Evolutionary conservation across 495 filamentous ascomycete species (phyloP).

Genomic region (Poronia punctata): DNA sequence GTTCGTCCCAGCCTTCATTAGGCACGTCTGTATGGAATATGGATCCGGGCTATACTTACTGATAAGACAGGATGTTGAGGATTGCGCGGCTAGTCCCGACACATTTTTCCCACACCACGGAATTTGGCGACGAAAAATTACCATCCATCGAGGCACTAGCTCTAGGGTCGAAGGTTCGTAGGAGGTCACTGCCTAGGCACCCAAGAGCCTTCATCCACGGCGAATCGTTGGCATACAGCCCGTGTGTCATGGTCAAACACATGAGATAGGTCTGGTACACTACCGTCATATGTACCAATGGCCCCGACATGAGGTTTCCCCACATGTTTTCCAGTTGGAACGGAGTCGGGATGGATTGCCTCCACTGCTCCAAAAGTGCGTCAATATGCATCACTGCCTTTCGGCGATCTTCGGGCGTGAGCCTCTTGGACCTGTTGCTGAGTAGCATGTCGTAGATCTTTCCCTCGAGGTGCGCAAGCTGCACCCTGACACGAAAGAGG

Average conservation of each 20-base stretch:
- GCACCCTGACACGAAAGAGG: slow-evolving; percentile 19
- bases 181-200: slow-evolving; percentile 1
- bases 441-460: slow-evolving; percentile 23
- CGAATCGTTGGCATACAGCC: slow-evolving; percentile 20
- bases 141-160: slow-evolving; percentile 8
- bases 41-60: slow-evolving; percentile 1
- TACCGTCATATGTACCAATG: slow-evolving; percentile 17
- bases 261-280: slow-evolving; percentile 21
- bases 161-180: slow-evolving; percentile 8
- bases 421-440: slow-evolving; percentile 21
- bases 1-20: no score
- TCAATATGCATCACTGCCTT: slow-evolving; percentile 14
- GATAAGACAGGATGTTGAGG: slow-evolving; percentile 10
- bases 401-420: slow-evolving; percentile 13
- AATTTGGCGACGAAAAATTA: slow-evolving; percentile 10
- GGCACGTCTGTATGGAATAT: no score
- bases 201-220: slow-evolving; percentile 19
- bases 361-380: slow-evolving; percentile 19
- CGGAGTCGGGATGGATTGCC: slow-evolving; percentile 16
- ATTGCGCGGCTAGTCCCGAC: slow-evolving; percentile 19
- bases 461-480: slow-evolving; percentile 24
- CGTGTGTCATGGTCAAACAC: slow-evolving; percentile 19
- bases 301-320: slow-evolving; percentile 11
- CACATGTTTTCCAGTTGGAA: slow-evolving; percentile 16
- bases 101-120: slow-evolving; percentile 18